phyloP scores from a whole-genome alignment of 208 protist genomes.

The Perkinsela sp. region DNA sequence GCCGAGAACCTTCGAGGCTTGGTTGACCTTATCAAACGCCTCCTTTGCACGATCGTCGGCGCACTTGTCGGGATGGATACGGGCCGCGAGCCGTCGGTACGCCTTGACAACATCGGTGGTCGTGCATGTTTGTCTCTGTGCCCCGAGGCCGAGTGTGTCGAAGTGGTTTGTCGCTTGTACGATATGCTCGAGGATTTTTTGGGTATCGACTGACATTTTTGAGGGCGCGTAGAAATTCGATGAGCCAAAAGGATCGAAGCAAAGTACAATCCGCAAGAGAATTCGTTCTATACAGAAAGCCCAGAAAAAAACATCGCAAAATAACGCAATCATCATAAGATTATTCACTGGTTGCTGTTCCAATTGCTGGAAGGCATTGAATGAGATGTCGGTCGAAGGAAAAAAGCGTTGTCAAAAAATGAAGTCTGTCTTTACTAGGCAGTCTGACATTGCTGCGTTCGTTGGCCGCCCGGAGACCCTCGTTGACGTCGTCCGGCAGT shows the following conservation, averaged over 20 bases:
- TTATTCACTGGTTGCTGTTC: too few relatives aligned
- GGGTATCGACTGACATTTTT: background rate
- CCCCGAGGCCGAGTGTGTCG: background rate
- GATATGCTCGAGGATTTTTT: background rate
- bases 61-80: constrained; percentile 10
- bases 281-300: too few relatives aligned
- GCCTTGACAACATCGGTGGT: constrained; percentile 8
- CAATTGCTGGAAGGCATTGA: too few relatives aligned
- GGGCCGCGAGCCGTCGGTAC: constrained; percentile 8
- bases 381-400: too few relatives aligned
- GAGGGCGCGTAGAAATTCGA: too few relatives aligned
- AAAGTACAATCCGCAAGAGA: too few relatives aligned
- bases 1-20: constrained; percentile 1
- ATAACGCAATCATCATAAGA: too few relatives aligned
- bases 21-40: constrained; percentile 4
- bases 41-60: constrained; percentile 1
- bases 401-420: too few relatives aligned
- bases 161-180: background rate
- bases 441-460: background rate
- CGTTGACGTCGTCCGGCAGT: background rate
- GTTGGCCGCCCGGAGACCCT: background rate
- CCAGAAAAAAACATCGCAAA: too few relatives aligned
- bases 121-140: constrained; percentile 4
- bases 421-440: too few relatives aligned
- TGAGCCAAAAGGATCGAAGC: too few relatives aligned